Evolutionary conservation across 106 monocot genomes (phyloP), one percentile per base, ranked within the genome.

Genomic region (Posidonia australis): DNA sequence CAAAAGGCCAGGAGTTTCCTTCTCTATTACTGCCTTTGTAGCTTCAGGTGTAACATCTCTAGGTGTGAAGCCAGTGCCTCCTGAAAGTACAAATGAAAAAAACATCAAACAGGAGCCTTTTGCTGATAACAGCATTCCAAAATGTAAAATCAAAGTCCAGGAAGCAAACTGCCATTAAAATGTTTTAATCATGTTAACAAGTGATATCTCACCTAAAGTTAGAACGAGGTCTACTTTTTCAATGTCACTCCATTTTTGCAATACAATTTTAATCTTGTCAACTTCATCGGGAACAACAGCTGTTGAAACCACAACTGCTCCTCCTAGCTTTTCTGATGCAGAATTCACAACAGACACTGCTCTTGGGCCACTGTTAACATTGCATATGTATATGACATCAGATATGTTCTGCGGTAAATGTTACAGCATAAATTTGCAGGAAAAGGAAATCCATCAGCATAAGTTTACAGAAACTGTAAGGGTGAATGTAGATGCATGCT

Each of bases 41-140:
- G 96, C 96, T 74, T 96, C 96, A 66, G 96, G 96, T 24, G 96
- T 98, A 21, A 91, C 87, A 70, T 98, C 96, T 79, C 96, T 85
- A 51, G 96, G 91, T 1, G 96, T 87, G 67, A 90, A 98, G 0
- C 96, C 96, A 67, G 96, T 91, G 28, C 96, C 96, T 54, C 96
- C 96, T 98, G 70, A n/a, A 69, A 74, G 9, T 29, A 3, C 36
- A 36, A 36, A 49, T 26, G 62, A 43, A 16, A 51, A 55, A 12
- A 58, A 28, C 30, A 30, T 26, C 5, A 49, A 14, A 58, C 26
- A 31, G 23, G 55, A 24, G 13, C 10, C 10, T 53, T 23, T 53
- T 53, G 19, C 49, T 49, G n/a, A 19, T 49, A 49, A 23, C 23
- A 53, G 11, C 10, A 53, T 53, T 19, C 21, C 10, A 53, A 19